Evolutionary conservation across 805 yeast species (phyloP), one percentile per base, ranked within the genome.

Genomic region (Metschnikowia bowlesiae): DNA sequence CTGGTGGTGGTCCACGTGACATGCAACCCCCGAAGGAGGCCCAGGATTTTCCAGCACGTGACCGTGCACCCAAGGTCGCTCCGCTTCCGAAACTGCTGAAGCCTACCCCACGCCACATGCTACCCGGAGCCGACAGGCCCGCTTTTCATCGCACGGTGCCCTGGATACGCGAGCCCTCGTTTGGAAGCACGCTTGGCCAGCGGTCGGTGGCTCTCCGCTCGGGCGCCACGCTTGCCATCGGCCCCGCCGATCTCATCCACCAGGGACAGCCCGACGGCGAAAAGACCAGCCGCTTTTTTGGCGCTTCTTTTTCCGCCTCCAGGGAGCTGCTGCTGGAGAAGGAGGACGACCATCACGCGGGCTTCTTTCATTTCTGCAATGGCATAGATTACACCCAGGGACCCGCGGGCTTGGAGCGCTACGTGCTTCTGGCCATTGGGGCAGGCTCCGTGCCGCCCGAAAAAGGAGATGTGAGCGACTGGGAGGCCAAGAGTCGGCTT

Each of bases 171-270:
- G 75, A 70, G 52, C 47, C 60, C 30, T 39, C 52, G 11, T 69
- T 59, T 49, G 72, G 74, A 11, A 62, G 62, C 47, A 56, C 65
- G 1, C 46, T 70, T 10, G 69, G 66, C 2, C 47, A 54, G 29
- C 53, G 75, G 16, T 39, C 66, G 9, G 52, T 52, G 46, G 55
- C 61, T n/a, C 64, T 63, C 34, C 64, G 54, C 28, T 35, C 43
- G 0, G 57, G 54, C 3, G 28, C 52, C 26, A 49, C 54, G 10
- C 39, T 53, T 16, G 48, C 51, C 29, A 8, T 53, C 4, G 78
- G 78, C 1, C 72, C 75, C 1, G 68, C 73, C 10, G 75, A 73
- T 53, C 62, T 73, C 50, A 47, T 70, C 10, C 76, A 73, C 54
- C 66, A 67, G 63, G 75, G 73, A 28, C 60, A 62, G 31, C 66